Percentiles rank a stretch among this genome's conserved stretches.
phyloP scores from a whole-genome alignment of 768 basidiomycete species.

The Brasilioporus rufonigricans region DNA sequence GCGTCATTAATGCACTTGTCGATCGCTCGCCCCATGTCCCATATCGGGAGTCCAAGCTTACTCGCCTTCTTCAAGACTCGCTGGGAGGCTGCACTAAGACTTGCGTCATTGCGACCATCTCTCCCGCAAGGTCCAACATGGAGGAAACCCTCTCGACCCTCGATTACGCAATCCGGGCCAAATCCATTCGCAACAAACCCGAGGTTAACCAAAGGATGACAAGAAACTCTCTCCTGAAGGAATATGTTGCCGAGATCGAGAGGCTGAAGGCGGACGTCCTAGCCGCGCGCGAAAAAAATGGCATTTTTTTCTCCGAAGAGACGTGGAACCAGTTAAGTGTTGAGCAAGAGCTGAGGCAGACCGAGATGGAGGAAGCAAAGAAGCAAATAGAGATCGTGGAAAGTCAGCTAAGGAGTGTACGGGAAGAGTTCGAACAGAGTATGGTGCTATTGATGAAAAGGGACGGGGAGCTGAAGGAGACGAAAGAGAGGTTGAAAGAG shows the following conservation, averaged over 20 bases:
- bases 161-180: constrained; percentile 94
- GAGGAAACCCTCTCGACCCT: constrained; percentile 98
- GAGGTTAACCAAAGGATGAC: constrained; percentile 95
- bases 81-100: constrained; percentile 96
- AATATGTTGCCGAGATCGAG: constrained; percentile 92
- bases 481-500: constrained; percentile 53
- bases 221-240: constrained; percentile 86
- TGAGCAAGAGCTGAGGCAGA: constrained; percentile 74
- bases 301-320: constrained; percentile 91
- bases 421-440: constrained; percentile 91
- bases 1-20: constrained; percentile 95
- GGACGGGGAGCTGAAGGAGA: constrained; percentile 71
- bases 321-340: constrained; percentile 80
- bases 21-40: constrained; percentile 91
- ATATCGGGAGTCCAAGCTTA: constrained; percentile 97
- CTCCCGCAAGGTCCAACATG: constrained; percentile 88
- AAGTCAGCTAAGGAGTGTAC: constrained; percentile 70
- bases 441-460: constrained; percentile 71
- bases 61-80: constrained; percentile 97
- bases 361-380: constrained; percentile 79
- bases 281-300: constrained; percentile 94
- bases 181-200: constrained; percentile 92
- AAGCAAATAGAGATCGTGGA: constrained; percentile 83
- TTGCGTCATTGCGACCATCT: constrained; percentile 95
- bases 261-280: constrained; percentile 86